These are phyloP conservation scores for Trichoderma citrinoviride DNA, from an alignment of 2,329 filamentous ascomycete species.

Conservation along the genomic window DNA sequence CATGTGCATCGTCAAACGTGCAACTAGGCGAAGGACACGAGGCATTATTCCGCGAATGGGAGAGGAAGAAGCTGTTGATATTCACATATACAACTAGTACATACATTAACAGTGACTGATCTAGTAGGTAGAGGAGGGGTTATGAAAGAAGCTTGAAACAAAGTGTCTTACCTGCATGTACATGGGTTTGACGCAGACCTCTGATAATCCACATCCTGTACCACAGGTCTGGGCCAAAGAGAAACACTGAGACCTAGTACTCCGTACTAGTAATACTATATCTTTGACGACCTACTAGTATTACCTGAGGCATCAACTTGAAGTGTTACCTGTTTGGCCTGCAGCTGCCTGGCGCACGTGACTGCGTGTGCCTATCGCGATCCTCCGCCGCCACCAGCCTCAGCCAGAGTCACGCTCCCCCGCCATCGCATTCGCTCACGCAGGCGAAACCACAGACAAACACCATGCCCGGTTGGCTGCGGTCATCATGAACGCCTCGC, in stretches of 20 bases:
- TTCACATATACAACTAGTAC: not conserved
- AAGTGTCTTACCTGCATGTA: too few relatives aligned
- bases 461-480: not conserved
- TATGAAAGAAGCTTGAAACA: not conserved
- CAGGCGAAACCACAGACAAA: not conserved
- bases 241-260: too few relatives aligned
- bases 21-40: not conserved
- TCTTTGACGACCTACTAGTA: too few relatives aligned
- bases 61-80: not conserved
- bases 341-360: constrained; percentile 16
- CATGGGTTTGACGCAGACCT: too few relatives aligned
- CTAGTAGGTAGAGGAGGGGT: too few relatives aligned
- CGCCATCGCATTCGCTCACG: constrained; percentile 1
- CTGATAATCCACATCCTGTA: too few relatives aligned
- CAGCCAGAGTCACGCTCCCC: not conserved
- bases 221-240: too few relatives aligned
- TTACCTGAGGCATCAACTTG: too few relatives aligned
- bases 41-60: not conserved
- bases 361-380: constrained; percentile 19
- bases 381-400: not conserved
- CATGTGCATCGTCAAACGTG: not conserved
- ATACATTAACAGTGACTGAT: not conserved
- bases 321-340: too few relatives aligned
- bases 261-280: too few relatives aligned
- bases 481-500: constrained; percentile 16